Conservation (phyloP, 208 protist species). For the Trichomonas vaginalis region DNA sequence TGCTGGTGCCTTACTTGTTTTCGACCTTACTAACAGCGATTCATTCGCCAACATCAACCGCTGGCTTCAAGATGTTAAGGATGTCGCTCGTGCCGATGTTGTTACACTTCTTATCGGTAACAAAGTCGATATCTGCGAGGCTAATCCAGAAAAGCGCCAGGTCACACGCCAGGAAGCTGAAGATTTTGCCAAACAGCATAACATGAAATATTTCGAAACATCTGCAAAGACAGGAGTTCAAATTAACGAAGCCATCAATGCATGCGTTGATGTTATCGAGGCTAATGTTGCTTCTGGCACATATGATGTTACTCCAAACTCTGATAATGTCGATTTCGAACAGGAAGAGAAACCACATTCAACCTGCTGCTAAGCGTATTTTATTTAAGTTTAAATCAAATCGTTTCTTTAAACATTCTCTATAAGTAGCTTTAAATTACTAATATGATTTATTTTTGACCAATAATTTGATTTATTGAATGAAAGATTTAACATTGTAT, state of each 20-base stretch:
- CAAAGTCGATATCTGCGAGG: neutral
- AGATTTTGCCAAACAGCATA: conserved; percentile 32
- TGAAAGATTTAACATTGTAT: too few species aligned
- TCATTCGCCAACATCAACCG: neutral
- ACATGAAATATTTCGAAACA: conserved; percentile 88
- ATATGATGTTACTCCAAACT: neutral
- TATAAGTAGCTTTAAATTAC: too few species aligned
- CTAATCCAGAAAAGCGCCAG: neutral
- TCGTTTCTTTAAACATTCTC: neutral
- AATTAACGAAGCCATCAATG: conserved; percentile 70
- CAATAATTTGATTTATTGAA: too few species aligned
- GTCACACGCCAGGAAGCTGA: conserved; percentile 31
- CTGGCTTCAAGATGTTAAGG: neutral
- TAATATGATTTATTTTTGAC: too few species aligned
- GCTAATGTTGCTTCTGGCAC: neutral
- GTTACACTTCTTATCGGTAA: neutral
- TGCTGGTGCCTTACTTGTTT: neutral
- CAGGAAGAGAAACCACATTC: neutral
- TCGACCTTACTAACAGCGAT: neutral
- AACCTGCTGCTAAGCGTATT: neutral
- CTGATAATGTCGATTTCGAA: neutral
- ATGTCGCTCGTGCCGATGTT: neutral
- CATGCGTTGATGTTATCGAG: conserved; percentile 2
- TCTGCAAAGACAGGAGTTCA: conserved; percentile 89
- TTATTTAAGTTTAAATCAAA: neutral